Percentiles rank a stretch among this genome's conserved stretches.
Conservation (phyloP, 495 filamentous ascomycete species). For the Penicillium cosmopolitanum region DNA sequence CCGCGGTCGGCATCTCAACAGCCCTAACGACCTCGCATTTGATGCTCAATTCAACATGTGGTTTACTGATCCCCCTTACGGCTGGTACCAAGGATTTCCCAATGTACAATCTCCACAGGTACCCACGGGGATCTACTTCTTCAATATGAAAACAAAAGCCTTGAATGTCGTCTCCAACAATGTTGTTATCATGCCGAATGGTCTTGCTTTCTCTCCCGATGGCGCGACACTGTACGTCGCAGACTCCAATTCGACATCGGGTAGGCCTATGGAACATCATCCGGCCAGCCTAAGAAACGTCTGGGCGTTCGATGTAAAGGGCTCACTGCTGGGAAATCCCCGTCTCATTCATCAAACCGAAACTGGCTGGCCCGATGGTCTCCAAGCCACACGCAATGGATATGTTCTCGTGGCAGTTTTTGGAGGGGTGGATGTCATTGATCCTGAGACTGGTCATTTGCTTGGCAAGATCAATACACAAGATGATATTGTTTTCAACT, state of each 20-base stretch:
- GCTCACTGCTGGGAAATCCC: conserved; percentile 12
- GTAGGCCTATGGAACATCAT: conserved; percentile 9
- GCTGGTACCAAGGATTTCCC: conserved; percentile 15
- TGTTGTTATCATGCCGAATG: conserved; percentile 11
- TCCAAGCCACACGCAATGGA: conserved; percentile 17
- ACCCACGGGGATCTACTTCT: conserved; percentile 17
- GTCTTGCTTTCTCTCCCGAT: conserved; percentile 14
- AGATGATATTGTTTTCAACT: conserved; percentile 20
- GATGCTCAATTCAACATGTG: conserved; percentile 19
- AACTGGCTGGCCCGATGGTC: conserved; percentile 21
- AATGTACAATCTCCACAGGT: conserved; percentile 16
- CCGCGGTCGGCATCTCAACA: conserved; percentile 20
- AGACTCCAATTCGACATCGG: conserved; percentile 19
- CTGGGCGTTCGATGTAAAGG: conserved; percentile 21
- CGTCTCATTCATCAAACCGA: conserved; percentile 13
- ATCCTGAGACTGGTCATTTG: conserved; percentile 8
- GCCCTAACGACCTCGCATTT: conserved; percentile 19
- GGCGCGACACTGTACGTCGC: conserved; percentile 16
- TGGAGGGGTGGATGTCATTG: conserved; percentile 20
- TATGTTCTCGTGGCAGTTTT: conserved; percentile 16
- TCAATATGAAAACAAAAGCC: conserved; percentile 20
- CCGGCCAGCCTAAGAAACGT: conserved; percentile 14
- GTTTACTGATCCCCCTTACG: conserved; percentile 23
- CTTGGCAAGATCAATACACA: conserved; percentile 20
- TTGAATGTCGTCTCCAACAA: conserved; percentile 12